Conservation (phyloP, 345 rosid genomes). For the Syzygium aromaticum region DNA sequence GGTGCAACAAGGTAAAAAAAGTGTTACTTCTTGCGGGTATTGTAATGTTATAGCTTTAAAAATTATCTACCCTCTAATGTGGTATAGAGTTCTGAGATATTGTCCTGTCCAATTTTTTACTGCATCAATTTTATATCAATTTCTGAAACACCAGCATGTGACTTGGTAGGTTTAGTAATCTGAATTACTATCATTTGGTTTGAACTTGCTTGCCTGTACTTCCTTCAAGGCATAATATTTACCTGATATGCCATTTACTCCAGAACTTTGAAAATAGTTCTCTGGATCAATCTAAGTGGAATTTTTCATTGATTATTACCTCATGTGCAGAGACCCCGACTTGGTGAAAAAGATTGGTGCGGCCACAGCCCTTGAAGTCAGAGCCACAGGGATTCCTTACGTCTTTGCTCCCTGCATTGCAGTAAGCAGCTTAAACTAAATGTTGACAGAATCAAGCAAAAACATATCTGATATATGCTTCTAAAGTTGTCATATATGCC, state of each 20-base stretch:
- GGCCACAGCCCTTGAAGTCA: constrained; percentile 95
- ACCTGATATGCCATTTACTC: neutral
- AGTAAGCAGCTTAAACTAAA: constrained; percentile 21
- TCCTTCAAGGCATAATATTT: neutral
- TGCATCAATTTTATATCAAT: neutral
- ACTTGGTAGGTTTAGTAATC: neutral
- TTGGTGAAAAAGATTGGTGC: constrained; percentile 87
- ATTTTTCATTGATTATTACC: neutral
- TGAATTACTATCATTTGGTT: neutral
- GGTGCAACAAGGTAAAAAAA: constrained; percentile 72
- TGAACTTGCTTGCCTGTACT: neutral
- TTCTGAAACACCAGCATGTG: neutral
- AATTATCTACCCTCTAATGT: neutral
- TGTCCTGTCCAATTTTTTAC: neutral
- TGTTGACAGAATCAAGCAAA: neutral
- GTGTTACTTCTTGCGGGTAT: neutral
- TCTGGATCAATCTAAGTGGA: neutral
- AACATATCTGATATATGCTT: neutral
- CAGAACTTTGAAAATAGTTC: neutral
- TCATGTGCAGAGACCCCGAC: constrained; percentile 58
- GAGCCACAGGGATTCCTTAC: constrained; percentile 95
- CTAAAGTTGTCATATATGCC: neutral
- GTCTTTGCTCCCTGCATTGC: constrained; percentile 96
- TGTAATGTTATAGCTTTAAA: neutral
- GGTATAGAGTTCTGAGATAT: neutral